A percentile compares a stretch with the other conserved stretches of the same genome.
Conservation (phyloP, 2,329 filamentous ascomycete genomes). For the Xylaria sp. region DNA sequence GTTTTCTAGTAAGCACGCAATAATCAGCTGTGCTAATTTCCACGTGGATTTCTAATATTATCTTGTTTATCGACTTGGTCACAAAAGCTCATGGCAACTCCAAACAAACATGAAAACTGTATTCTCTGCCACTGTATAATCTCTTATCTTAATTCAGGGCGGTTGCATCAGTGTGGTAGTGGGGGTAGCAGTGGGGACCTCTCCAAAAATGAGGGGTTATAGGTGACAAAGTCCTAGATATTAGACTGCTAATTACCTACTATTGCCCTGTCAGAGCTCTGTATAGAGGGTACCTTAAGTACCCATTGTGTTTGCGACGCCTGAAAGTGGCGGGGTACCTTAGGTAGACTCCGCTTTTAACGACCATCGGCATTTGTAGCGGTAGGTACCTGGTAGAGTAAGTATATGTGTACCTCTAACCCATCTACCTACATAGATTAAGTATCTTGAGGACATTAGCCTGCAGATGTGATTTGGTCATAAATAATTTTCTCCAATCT, state of each 20-base stretch:
- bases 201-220: constrained; percentile 21
- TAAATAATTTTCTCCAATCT: not conserved
- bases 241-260: not conserved
- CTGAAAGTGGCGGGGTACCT: not conserved
- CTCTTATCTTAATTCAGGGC: not conserved
- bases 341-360: not conserved
- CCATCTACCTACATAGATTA: too few species aligned
- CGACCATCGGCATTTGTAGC: not conserved
- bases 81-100: not conserved
- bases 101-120: not conserved
- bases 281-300: too few species aligned
- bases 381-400: not conserved
- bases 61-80: too few species aligned
- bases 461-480: not conserved
- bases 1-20: not conserved
- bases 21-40: not conserved
- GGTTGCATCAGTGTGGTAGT: not conserved
- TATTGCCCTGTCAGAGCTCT: too few species aligned
- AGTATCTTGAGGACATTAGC: not conserved
- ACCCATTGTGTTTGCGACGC: not conserved
- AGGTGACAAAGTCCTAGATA: not conserved
- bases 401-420: not conserved
- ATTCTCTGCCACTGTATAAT: not conserved
- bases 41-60: too few species aligned
- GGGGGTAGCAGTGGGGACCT: constrained; percentile 4